A percentile compares a stretch with the other conserved stretches of the same genome.
Evolutionary conservation across 2,329 filamentous ascomycete genomes (phyloP).

Genomic region (Venturiaceae sp.): DNA sequence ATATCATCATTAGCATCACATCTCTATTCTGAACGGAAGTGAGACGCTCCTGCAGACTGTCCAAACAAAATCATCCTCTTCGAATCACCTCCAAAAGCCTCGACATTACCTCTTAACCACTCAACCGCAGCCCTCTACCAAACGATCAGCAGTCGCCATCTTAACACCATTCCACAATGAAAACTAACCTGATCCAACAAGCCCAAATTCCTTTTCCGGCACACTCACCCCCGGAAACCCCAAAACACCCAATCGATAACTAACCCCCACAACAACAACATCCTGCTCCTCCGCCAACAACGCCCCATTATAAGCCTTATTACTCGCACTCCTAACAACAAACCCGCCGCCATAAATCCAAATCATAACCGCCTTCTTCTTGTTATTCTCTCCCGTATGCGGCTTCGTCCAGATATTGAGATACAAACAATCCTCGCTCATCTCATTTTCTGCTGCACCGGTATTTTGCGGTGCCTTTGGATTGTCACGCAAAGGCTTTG

Average conservation of each 20-base stretch:
- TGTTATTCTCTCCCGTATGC: conserved; percentile 14
- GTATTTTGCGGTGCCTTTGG: too few relatives aligned
- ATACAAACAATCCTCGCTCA: conserved; percentile 22
- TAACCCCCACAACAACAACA: conserved; percentile 2
- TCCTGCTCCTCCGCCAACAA: neutral
- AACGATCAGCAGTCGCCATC: conserved; percentile 10
- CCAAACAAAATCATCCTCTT: conserved; percentile 14
- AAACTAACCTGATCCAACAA: neutral
- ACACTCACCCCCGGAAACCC: neutral
- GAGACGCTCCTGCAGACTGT: conserved; percentile 13
- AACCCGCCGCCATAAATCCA: conserved; percentile 20
- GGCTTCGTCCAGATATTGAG: conserved; percentile 16
- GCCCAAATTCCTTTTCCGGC: neutral
- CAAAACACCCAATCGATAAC: neutral
- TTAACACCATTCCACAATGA: conserved; percentile 15
- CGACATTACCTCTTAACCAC: conserved; percentile 14
- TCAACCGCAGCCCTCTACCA: conserved; percentile 14
- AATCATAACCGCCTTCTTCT: conserved; percentile 14
- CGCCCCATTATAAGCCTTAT: neutral
- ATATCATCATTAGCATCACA: too few relatives aligned
- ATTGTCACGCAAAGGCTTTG: too few relatives aligned
- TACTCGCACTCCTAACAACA: neutral
- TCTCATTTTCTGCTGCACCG: too few relatives aligned
- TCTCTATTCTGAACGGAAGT: too few relatives aligned
- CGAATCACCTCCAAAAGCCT: conserved; percentile 11